Percentiles rank a stretch among this genome's conserved stretches.
Evolutionary conservation across 2,329 filamentous ascomycete species (phyloP).

Genomic region (Sphaerulina populicola): DNA sequence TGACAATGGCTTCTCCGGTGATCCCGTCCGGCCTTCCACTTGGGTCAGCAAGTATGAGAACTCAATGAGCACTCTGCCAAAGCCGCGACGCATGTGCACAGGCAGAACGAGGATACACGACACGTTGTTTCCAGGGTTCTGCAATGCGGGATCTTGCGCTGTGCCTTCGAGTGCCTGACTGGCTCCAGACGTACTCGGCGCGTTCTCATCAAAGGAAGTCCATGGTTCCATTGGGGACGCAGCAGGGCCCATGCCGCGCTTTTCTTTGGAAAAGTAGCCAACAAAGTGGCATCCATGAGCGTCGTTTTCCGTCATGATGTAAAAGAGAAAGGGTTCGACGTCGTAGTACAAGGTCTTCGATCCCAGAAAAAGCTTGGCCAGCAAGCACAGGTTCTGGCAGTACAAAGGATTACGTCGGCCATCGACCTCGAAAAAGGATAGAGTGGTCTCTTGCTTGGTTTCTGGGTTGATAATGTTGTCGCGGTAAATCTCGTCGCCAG

Average conservation of each 20-base stretch:
- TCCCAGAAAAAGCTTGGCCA: constrained; percentile 95
- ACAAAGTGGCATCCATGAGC: constrained; percentile 91
- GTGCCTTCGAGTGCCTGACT: constrained; percentile 15
- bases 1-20: constrained; percentile 91
- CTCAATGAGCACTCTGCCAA: constrained; percentile 92
- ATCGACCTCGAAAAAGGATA: constrained; percentile 93
- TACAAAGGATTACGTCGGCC: constrained; percentile 97
- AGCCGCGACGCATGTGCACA: constrained; percentile 94
- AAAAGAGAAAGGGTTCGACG: constrained; percentile 93
- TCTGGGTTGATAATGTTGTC: constrained; percentile 59
- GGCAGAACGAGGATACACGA: constrained; percentile 93
- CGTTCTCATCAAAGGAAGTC: constrained; percentile 24
- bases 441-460: constrained; percentile 29
- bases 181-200: constrained; percentile 16
- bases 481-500: constrained; percentile 94
- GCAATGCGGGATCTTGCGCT: constrained; percentile 27
- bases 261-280: constrained; percentile 99
- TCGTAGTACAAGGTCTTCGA: constrained; percentile 98
- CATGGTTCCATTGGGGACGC: constrained; percentile 61
- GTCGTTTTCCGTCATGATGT: constrained; percentile 91
- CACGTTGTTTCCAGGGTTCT: constrained; percentile 64
- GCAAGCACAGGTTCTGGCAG: constrained; percentile 90
- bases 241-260: constrained; percentile 47
- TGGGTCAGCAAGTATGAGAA: constrained; percentile 95
- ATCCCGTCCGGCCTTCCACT: constrained; percentile 87